Evolutionary conservation across 345 rosid species (phyloP).

Genomic region (sweet orange (Citrus sinensis)): DNA sequence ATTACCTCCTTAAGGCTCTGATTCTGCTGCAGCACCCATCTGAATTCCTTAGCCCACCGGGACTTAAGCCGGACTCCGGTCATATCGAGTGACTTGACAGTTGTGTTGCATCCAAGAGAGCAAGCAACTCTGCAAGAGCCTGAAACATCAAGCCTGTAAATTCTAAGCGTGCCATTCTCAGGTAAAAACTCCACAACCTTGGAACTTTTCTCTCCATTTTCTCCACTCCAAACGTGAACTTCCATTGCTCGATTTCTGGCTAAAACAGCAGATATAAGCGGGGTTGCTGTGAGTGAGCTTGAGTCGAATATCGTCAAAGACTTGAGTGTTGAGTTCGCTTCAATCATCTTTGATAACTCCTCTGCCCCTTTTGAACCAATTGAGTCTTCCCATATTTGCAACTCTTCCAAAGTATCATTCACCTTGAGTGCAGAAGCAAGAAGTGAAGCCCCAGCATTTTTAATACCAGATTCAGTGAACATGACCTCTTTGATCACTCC

Average conservation of each 20-base stretch:
- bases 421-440: slow-evolving; percentile 64
- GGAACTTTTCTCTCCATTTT: slow-evolving; percentile 51
- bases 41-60: slow-evolving; percentile 77
- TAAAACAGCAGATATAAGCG: slow-evolving; percentile 81
- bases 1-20: slow-evolving; percentile 64
- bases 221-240: slow-evolving; percentile 84
- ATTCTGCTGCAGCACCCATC: slow-evolving; percentile 88
- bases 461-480: slow-evolving; percentile 55
- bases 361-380: slow-evolving; percentile 90
- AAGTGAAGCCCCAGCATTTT: slow-evolving; percentile 54
- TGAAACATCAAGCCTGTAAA: slow-evolving; percentile 59
- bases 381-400: slow-evolving; percentile 96
- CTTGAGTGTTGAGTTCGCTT: slow-evolving; percentile 72
- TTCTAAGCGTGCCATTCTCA: slow-evolving; percentile 54
- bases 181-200: slow-evolving; percentile 84
- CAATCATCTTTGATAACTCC: slow-evolving; percentile 92
- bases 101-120: slow-evolving; percentile 73
- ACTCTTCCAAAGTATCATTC: slow-evolving; percentile 75
- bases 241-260: slow-evolving; percentile 78
- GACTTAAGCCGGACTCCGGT: slow-evolving; percentile 72
- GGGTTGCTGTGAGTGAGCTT: slow-evolving; percentile 61
- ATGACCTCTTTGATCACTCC: slow-evolving; percentile 53
- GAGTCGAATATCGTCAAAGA: slow-evolving; percentile 76
- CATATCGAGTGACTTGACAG: slow-evolving; percentile 79
- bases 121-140: slow-evolving; percentile 83